A percentile compares a stretch with the other conserved stretches of the same genome.
phyloP scores from a whole-genome alignment of 225 moss, liverwort and hornwort species.

The Bryum argenteum region DNA sequence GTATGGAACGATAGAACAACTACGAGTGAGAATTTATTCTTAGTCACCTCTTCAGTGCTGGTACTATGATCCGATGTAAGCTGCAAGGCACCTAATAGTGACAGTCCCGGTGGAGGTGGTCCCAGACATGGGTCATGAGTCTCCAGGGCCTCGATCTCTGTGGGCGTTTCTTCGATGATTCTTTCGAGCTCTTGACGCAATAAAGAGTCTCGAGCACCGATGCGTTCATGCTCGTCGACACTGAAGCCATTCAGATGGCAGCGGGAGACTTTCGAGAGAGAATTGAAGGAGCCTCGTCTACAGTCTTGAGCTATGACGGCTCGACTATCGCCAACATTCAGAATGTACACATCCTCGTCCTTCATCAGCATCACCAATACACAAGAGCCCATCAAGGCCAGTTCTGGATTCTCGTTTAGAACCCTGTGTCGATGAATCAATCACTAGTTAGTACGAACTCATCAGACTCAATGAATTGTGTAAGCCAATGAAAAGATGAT shows the following conservation, averaged over 20 bases:
- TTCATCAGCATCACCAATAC: slow-evolving; percentile 99
- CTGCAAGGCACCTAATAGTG: slow-evolving; percentile 88
- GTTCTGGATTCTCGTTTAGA: slow-evolving; percentile 84
- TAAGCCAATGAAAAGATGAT: neutral
- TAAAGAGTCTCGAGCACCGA: slow-evolving; percentile 84
- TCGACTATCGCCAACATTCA: slow-evolving; percentile 99
- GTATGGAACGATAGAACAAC: neutral
- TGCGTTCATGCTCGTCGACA: slow-evolving; percentile 65
- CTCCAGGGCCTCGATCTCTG: slow-evolving; percentile 88
- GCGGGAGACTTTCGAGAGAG: slow-evolving; percentile 55
- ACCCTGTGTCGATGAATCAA: slow-evolving; percentile 50
- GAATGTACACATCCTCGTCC: slow-evolving; percentile 98
- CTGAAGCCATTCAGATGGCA: slow-evolving; percentile 64
- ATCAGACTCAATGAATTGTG: too few species aligned
- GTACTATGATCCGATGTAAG: slow-evolving; percentile 97
- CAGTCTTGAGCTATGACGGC: slow-evolving; percentile 92
- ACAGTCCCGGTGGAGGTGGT: slow-evolving; percentile 59
- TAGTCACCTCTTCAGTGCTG: slow-evolving; percentile 81
- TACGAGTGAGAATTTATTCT: neutral
- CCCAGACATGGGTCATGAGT: slow-evolving; percentile 63
- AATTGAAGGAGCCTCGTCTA: slow-evolving; percentile 59
- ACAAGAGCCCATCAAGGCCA: slow-evolving; percentile 99
- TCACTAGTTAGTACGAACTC: slow-evolving; percentile 24
- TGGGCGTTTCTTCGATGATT: slow-evolving; percentile 94
- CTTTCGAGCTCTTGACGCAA: slow-evolving; percentile 88